A percentile compares a stretch with the other conserved stretches of the same genome.
phyloP scores from a whole-genome alignment of 2,329 filamentous ascomycete genomes.

The Akanthomyces dipterigenus region DNA sequence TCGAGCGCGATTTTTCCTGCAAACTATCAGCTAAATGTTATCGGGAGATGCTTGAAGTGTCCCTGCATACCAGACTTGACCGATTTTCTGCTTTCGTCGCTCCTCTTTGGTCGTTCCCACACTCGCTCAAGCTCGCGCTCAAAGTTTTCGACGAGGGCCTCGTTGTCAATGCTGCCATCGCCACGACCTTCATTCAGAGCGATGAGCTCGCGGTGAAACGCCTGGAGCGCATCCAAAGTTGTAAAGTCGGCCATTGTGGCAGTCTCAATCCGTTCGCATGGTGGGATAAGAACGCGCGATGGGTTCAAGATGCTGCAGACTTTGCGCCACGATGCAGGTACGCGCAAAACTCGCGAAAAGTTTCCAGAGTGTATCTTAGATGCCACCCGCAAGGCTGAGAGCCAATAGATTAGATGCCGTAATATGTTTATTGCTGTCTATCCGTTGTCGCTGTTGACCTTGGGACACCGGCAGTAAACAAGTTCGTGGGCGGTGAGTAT shows the following conservation, averaged over 20 bases:
- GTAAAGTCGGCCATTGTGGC: constrained; percentile 65
- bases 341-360: background rate
- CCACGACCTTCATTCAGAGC: constrained; percentile 64
- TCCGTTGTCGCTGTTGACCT: background rate
- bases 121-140: constrained; percentile 64
- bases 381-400: background rate
- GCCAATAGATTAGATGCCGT: background rate
- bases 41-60: background rate
- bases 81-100: constrained; percentile 64
- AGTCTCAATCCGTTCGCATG: constrained; percentile 40
- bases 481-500: constrained; percentile 26
- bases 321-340: background rate
- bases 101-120: constrained; percentile 69
- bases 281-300: constrained; percentile 17
- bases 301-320: background rate
- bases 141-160: constrained; percentile 63
- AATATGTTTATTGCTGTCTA: background rate
- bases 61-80: constrained; percentile 54
- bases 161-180: constrained; percentile 58
- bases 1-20: constrained; percentile 69
- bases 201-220: constrained; percentile 78
- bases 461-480: constrained; percentile 19
- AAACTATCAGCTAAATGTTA: constrained; percentile 13
- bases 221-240: constrained; percentile 70
- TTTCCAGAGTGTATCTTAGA: background rate